A percentile compares a stretch with the other conserved stretches of the same genome.
These are phyloP conservation scores for Citrus unshiu DNA, from an alignment of 345 rosid genomes.

Conservation along the genomic window DNA sequence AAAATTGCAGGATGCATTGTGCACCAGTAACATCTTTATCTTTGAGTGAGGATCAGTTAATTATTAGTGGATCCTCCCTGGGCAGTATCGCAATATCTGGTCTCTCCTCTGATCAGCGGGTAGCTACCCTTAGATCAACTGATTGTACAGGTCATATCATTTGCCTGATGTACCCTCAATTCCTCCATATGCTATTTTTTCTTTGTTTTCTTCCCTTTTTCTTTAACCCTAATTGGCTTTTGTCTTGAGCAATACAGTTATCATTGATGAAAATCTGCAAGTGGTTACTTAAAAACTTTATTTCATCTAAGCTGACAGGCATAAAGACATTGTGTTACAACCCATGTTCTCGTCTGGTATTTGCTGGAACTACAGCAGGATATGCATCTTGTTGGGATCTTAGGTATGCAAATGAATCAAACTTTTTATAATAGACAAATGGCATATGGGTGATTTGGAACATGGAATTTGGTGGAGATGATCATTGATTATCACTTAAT, in stretches of 20 bases:
- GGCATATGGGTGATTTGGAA: background rate
- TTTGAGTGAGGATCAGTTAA: conserved; percentile 60
- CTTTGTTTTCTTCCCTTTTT: background rate
- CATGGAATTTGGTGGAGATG: background rate
- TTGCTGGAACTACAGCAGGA: conserved; percentile 79
- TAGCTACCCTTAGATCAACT: conserved; percentile 59
- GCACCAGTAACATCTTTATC: conserved; percentile 73
- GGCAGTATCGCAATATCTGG: conserved; percentile 71
- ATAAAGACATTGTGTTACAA: conserved; percentile 66
- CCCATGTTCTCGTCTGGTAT: conserved; percentile 52
- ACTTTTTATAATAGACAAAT: background rate
- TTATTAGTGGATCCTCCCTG: conserved; percentile 66
- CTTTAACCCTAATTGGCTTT: background rate
- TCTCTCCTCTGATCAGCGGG: conserved; percentile 55
- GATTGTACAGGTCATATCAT: conserved; percentile 52
- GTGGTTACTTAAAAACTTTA: background rate
- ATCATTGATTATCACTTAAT: background rate
- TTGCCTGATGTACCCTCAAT: background rate
- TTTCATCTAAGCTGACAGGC: conserved; percentile 41
- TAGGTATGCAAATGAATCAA: conserved; percentile 41
- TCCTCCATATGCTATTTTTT: background rate
- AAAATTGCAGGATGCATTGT: conserved; percentile 60
- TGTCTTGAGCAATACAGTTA: background rate
- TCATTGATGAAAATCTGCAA: background rate
- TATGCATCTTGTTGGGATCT: conserved; percentile 79